These are phyloP conservation scores for Diplotaxis tenuifolia DNA, from an alignment of 345 rosid genomes.

Conservation along the genomic window DNA sequence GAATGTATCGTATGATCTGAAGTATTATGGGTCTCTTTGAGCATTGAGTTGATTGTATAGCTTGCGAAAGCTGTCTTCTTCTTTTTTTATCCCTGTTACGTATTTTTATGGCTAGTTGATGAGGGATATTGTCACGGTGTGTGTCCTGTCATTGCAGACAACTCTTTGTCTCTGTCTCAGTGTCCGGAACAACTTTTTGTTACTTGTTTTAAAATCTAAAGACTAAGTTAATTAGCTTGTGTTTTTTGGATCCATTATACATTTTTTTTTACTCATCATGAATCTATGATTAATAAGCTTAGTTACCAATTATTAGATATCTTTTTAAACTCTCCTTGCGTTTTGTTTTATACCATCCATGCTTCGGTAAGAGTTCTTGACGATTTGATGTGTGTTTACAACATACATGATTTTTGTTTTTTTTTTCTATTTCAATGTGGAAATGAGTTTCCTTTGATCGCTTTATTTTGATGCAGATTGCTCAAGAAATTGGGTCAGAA, in stretches of 20 bases:
- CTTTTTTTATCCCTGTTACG: not conserved
- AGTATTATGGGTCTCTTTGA: not conserved
- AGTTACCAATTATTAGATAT: not conserved
- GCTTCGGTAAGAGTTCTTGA: not conserved
- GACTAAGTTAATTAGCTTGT: not conserved
- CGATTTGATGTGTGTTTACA: not conserved
- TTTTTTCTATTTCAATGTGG: not conserved
- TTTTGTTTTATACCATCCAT: not conserved
- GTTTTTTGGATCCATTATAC: not conserved
- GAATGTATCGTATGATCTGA: too few relatives aligned
- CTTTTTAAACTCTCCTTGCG: not conserved
- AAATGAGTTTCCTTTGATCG: not conserved
- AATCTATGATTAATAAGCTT: not conserved
- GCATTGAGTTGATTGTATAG: not conserved
- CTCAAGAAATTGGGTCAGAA: conserved; percentile 78
- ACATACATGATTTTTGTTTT: not conserved
- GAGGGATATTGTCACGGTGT: not conserved
- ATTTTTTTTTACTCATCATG: not conserved
- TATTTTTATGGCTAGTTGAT: not conserved
- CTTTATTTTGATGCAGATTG: conserved; percentile 60
- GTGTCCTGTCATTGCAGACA: not conserved
- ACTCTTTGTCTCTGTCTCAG: too few relatives aligned
- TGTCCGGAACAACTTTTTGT: not conserved
- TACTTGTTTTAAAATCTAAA: not conserved
- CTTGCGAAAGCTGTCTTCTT: too few relatives aligned